Conservation (phyloP, 352 stramenopile species). For the Halophytophthora batemanensis region DNA sequence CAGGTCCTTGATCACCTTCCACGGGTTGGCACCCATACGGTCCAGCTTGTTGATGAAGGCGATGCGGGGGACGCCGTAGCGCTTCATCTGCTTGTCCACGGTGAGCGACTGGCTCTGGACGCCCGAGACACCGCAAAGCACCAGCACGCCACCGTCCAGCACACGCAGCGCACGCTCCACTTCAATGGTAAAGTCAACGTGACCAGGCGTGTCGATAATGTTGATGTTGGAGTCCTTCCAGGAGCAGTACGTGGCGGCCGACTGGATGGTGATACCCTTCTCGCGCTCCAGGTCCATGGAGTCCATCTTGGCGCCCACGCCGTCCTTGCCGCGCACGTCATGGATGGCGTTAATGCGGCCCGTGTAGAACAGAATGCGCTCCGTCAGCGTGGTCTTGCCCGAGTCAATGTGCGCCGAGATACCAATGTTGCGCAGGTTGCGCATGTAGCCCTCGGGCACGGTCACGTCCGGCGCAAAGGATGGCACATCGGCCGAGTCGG, state of each 20-base stretch:
- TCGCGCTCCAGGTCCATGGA: constrained; percentile 99
- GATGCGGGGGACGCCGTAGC: constrained; percentile 98
- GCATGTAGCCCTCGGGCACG: constrained; percentile 76
- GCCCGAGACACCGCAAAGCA: constrained; percentile 89
- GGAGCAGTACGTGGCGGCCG: constrained; percentile 95
- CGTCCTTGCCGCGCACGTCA: constrained; percentile 96
- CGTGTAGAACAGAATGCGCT: constrained; percentile 99
- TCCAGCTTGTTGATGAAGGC: constrained; percentile 99
- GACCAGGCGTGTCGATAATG: constrained; percentile 99
- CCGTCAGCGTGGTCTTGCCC: constrained; percentile 99
- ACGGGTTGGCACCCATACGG: constrained; percentile 95
- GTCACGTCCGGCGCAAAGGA: constrained; percentile 39
- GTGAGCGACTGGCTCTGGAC: constrained; percentile 99
- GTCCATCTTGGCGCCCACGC: constrained; percentile 99
- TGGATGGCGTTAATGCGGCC: constrained; percentile 97
- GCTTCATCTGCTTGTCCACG: constrained; percentile 99
- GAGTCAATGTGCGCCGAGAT: constrained; percentile 97
- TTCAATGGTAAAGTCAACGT: constrained; percentile 99
- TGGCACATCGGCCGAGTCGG: constrained; percentile 22
- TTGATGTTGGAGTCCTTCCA: constrained; percentile 98
- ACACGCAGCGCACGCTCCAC: constrained; percentile 97
- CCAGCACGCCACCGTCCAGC: constrained; percentile 96
- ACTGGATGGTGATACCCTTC: constrained; percentile 99
- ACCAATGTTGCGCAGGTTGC: constrained; percentile 92
- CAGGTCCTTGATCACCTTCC: constrained; percentile 93